These are phyloP conservation scores for Neocucurbitaria cava DNA, from an alignment of 2,329 filamentous ascomycete genomes.

Conservation along the genomic window DNA sequence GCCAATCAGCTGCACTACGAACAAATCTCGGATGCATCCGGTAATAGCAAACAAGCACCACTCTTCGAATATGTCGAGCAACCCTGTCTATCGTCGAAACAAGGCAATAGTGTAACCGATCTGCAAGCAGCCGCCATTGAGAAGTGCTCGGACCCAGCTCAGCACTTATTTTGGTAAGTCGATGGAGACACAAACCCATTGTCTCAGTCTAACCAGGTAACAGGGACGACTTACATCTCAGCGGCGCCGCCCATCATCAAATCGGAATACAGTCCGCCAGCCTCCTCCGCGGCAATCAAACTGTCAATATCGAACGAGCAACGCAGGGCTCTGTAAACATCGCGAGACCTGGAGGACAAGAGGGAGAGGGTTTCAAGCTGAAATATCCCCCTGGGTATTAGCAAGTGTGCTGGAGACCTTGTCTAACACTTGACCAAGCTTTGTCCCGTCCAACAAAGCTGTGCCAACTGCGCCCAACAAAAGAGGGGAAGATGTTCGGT, in stretches of 20 bases:
- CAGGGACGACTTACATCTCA: conserved; percentile 47
- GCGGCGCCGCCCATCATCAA: conserved; percentile 43
- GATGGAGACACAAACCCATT: conserved; percentile 36
- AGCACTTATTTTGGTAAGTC: conserved; percentile 47
- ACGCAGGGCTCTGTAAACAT: conserved; percentile 18
- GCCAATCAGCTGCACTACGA: conserved; percentile 40
- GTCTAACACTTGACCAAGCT: conserved; percentile 25
- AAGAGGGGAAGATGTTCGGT: conserved; percentile 3
- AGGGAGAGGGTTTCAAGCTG: conserved; percentile 30
- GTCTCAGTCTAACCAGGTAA: conserved; percentile 36
- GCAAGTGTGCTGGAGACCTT: conserved; percentile 18
- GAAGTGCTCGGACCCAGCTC: conserved; percentile 39
- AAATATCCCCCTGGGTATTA: conserved; percentile 45
- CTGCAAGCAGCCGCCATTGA: conserved; percentile 38
- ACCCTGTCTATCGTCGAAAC: conserved; percentile 39
- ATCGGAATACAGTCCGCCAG: conserved; percentile 45
- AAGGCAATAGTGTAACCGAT: conserved; percentile 13
- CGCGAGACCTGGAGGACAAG: conserved; percentile 19
- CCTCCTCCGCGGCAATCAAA: conserved; percentile 40
- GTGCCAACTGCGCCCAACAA: conserved; percentile 6
- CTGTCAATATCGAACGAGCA: conserved; percentile 34
- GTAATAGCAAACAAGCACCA: conserved; percentile 39
- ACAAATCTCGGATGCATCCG: conserved; percentile 41
- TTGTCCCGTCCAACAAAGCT: background rate
- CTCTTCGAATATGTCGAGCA: conserved; percentile 43